Evolutionary conservation across 2,329 filamentous ascomycete genomes (phyloP).

Genomic region (Magnaporthiopsis incrustans): DNA sequence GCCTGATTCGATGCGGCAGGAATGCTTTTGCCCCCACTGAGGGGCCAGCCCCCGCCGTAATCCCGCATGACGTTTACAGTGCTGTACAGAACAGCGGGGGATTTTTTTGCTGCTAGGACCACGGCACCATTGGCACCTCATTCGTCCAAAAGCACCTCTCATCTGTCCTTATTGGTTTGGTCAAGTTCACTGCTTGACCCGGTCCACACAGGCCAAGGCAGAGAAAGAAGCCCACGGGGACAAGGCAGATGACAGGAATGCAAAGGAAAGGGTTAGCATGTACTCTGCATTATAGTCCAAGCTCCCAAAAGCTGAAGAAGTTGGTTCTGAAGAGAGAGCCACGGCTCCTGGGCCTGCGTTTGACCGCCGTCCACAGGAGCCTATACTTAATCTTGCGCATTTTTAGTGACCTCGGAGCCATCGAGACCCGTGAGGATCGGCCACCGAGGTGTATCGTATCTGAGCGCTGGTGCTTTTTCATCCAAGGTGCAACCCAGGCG

Average conservation of each 20-base stretch:
- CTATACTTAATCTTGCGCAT: conserved; percentile 47
- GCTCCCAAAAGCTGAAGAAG: conserved; percentile 49
- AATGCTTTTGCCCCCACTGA: not conserved
- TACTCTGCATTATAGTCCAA: conserved; percentile 59
- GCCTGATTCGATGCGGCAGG: not conserved
- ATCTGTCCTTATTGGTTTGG: not conserved
- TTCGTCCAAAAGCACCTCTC: no score
- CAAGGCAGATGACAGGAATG: no score
- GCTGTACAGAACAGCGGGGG: not conserved
- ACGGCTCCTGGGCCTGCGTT: conserved; percentile 24
- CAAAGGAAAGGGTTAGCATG: conserved; percentile 26
- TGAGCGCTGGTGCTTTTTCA: conserved; percentile 37
- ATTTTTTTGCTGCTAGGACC: not conserved
- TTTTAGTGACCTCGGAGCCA: conserved; percentile 53
- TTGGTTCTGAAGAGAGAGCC: conserved; percentile 54
- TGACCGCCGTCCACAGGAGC: conserved; percentile 5
- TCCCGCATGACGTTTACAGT: not conserved
- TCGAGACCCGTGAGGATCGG: conserved; percentile 23
- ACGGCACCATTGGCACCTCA: no score
- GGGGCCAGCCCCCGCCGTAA: not conserved
- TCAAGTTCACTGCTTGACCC: not conserved
- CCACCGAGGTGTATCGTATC: conserved; percentile 59
- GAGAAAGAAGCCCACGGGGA: no score
- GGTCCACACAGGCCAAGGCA: no score
- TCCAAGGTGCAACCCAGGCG: not conserved